phyloP scores from a whole-genome alignment of 768 basidiomycete genomes.

The Mycena chlorophos region DNA sequence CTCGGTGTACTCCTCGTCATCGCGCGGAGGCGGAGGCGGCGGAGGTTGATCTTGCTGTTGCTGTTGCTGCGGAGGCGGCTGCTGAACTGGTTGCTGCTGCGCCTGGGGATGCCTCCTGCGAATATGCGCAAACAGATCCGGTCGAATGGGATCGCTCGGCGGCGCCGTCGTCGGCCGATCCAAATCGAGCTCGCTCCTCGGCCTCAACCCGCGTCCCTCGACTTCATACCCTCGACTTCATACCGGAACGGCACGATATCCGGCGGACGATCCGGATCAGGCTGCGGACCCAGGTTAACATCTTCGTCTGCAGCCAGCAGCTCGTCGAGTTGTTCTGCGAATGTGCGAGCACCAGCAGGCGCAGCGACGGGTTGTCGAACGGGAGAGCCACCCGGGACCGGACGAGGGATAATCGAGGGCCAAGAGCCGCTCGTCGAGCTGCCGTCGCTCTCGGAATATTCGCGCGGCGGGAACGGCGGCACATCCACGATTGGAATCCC shows the following conservation, averaged over 20 bases:
- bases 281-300: conserved; percentile 36
- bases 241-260: conserved; percentile 55
- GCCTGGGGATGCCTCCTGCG: not conserved
- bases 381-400: conserved; percentile 13
- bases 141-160: not conserved
- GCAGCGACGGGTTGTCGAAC: conserved; percentile 44
- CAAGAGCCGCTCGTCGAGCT: not conserved
- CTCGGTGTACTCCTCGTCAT: not conserved
- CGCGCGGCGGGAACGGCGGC: conserved; percentile 22
- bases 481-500: conserved; percentile 24
- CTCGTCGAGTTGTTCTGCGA: conserved; percentile 62
- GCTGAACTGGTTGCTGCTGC: not conserved
- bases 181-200: conserved; percentile 15
- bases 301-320: conserved; percentile 47
- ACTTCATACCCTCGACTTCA: conserved; percentile 34
- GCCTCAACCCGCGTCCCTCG: conserved; percentile 13
- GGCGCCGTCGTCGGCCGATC: not conserved
- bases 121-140: not conserved
- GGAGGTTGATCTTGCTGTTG: not conserved
- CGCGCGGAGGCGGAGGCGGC: not conserved
- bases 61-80: not conserved
- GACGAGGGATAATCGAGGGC: conserved; percentile 1
- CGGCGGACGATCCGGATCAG: conserved; percentile 50
- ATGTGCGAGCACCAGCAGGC: conserved; percentile 50
- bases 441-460: conserved; percentile 2